Conservation (phyloP, 2,329 filamentous ascomycete genomes). For the Cladophialophora bantiana region DNA sequence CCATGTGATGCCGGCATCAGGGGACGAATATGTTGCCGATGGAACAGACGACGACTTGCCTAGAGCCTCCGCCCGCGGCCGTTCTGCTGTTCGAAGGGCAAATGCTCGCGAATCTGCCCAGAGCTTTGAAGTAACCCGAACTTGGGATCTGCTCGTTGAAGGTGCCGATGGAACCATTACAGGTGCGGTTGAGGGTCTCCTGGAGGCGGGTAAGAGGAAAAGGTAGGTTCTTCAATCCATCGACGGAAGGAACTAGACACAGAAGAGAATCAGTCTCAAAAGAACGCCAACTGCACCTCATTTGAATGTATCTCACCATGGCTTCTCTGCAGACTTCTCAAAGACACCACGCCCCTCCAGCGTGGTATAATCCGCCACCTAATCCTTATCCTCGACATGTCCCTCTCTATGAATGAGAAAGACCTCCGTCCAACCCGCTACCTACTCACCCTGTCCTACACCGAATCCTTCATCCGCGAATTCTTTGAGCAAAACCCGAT, state of each 20-base stretch:
- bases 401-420: conserved; percentile 92
- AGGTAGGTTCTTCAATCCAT: conserved; percentile 54
- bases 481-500: conserved; percentile 99
- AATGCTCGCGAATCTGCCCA: conserved; percentile 47
- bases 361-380: conserved; percentile 97
- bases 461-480: conserved; percentile 86
- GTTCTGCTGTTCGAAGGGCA: conserved; percentile 32
- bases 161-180: conserved; percentile 79
- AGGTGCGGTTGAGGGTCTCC: conserved; percentile 71
- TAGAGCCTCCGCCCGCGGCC: conserved; percentile 32
- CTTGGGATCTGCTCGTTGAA: conserved; percentile 75
- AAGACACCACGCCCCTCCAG: conserved; percentile 94
- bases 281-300: conserved; percentile 8
- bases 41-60: conserved; percentile 55
- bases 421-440: conserved; percentile 89
- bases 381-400: conserved; percentile 89
- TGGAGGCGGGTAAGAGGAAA: conserved; percentile 83
- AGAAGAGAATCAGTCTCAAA: neutral
- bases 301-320: conserved; percentile 20
- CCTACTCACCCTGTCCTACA: conserved; percentile 80
- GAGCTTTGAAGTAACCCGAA: conserved; percentile 58
- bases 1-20: conserved; percentile 51
- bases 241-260: neutral
- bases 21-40: conserved; percentile 51
- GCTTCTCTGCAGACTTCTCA: conserved; percentile 68